Evolutionary conservation across 192 early-diverging fungal genomes (phyloP), one percentile per base, ranked within the genome.

Genomic region (Rhizophagus prolifer): DNA sequence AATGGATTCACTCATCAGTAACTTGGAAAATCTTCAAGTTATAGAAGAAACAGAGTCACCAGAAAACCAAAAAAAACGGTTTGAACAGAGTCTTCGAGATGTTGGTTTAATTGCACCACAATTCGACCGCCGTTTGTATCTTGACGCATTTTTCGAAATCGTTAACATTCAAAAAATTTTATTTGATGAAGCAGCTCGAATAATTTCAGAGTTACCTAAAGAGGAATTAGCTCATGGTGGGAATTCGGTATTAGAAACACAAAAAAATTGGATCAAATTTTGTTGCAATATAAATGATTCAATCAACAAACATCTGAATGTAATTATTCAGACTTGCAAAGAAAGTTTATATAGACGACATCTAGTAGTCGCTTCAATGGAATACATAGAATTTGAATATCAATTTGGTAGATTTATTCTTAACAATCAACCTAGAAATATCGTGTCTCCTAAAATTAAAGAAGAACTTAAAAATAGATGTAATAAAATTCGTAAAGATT

Each of bases 141-240:
- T 76, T 12, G 75, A 67, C 23, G 66, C 66, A 8, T 76, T 76
- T 58, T 68, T 58, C n/a, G 34, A 58, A 34, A 36, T 76, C 1
- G 23, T 76, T 26, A 76, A 76, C 44, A 16, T 68, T 59, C 75
- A 76, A 58, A 68, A 68, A 34, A 30, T 28, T 23, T 36, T 76
- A 23, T 58, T 76, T 58, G 41, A 68, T 12, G 75, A 76, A 68
- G 62, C n/a, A 9, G 8, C 16, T 58, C 9, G 47, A 30, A 58
- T 76, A 58, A 41, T 76, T 50, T 12, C 41, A 31, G 65, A 50
- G 13, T 75, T 75, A 38, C 36, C 41, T 2, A 62, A 74, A 21
- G 5, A 4, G 16, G 50, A 54, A 19, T 4, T 50, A 2, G 13
- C 50, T 5, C 50, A 14, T 9, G 6, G 9, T 50, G 10, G 2